Percentiles rank a stretch among this genome's conserved stretches.
phyloP scores from a whole-genome alignment of 2,329 filamentous ascomycete genomes.

The Fusarium sp. region DNA sequence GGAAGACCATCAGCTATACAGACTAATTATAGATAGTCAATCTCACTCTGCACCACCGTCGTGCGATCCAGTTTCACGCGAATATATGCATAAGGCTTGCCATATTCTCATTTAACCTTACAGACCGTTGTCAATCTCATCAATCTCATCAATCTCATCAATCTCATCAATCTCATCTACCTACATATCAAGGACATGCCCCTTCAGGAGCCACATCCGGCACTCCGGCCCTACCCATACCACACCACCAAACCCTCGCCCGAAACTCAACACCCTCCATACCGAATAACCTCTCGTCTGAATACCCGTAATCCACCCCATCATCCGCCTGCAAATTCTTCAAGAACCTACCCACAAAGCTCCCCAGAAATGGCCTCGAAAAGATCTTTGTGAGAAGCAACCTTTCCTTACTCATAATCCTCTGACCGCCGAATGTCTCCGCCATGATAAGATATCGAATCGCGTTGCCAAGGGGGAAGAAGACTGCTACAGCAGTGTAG shows the following conservation, averaged over 20 bases:
- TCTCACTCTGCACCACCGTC: too few species aligned
- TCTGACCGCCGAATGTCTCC: not conserved
- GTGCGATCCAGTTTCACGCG: too few species aligned
- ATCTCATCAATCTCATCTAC: too few species aligned
- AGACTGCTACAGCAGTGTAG: not conserved
- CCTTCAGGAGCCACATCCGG: not conserved
- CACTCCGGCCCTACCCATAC: not conserved
- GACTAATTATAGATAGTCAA: too few species aligned
- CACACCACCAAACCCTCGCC: conserved; percentile 30
- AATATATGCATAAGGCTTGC: too few species aligned
- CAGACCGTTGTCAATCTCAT: too few species aligned
- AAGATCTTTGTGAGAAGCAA: conserved; percentile 1
- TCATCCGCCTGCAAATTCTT: conserved; percentile 15
- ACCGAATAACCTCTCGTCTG: not conserved
- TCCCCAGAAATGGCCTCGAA: not conserved
- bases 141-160: too few species aligned
- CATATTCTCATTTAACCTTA: too few species aligned
- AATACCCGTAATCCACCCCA: conserved; percentile 12
- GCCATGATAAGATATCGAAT: conserved; percentile 20
- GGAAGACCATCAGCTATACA: too few species aligned
- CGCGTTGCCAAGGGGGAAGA: conserved; percentile 15
- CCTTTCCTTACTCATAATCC: not conserved
- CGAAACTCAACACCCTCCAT: conserved; percentile 18
- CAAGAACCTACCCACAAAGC: conserved; percentile 14
- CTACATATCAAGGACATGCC: not conserved